These are phyloP conservation scores for Starmera stellimalicola DNA, from an alignment of 1,139 yeast species.

Conservation along the genomic window DNA sequence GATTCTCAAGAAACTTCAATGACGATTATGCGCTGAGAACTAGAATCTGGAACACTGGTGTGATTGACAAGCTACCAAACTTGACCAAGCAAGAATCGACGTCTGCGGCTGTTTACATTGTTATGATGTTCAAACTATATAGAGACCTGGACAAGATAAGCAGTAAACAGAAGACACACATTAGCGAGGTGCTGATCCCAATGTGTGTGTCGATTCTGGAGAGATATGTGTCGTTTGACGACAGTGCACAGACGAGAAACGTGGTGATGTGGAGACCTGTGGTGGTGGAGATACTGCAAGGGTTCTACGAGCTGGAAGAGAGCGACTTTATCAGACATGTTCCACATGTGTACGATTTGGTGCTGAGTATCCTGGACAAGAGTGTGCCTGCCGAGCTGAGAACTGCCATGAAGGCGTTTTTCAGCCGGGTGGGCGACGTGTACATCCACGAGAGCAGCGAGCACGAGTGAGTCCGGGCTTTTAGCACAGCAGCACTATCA, in stretches of 20 bases:
- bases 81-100: slow-evolving; percentile 85
- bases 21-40: slow-evolving; percentile 82
- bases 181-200: slow-evolving; percentile 40
- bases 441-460: slow-evolving; percentile 22
- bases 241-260: slow-evolving; percentile 67
- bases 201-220: slow-evolving; percentile 62
- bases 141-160: slow-evolving; percentile 36
- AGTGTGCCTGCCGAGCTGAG: slow-evolving; percentile 65
- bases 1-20: slow-evolving; percentile 80
- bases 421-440: slow-evolving; percentile 63
- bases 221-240: slow-evolving; percentile 66
- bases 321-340: slow-evolving; percentile 60
- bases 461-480: slow-evolving; percentile 2
- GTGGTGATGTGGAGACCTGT: slow-evolving; percentile 88
- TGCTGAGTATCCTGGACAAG: slow-evolving; percentile 58
- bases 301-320: slow-evolving; percentile 68
- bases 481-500: too few species aligned
- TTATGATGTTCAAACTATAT: slow-evolving; percentile 71
- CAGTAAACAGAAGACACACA: slow-evolving; percentile 27
- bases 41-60: slow-evolving; percentile 83
- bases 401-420: slow-evolving; percentile 52
- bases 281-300: slow-evolving; percentile 76
- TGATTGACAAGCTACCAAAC: slow-evolving; percentile 88
- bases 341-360: slow-evolving; percentile 58
- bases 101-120: slow-evolving; percentile 80